Evolutionary conservation across 805 yeast genomes (phyloP).

Genomic region (Kuraishia floccosa): DNA sequence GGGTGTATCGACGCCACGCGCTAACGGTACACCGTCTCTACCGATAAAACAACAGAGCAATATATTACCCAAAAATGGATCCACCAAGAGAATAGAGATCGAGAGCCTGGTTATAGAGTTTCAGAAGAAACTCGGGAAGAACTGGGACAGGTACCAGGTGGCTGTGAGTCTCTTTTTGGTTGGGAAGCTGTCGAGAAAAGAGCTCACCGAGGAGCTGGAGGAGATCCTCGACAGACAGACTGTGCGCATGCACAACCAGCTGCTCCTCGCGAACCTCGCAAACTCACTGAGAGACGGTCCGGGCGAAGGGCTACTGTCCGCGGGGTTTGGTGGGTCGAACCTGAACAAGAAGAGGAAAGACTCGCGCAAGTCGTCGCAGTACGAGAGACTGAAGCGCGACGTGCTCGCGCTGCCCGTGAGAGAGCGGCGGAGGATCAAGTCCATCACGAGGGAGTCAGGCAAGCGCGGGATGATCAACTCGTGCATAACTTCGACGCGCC

Average conservation of each 20-base stretch:
- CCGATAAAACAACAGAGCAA: background rate
- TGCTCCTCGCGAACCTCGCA: slow-evolving; percentile 71
- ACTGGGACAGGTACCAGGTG: slow-evolving; percentile 83
- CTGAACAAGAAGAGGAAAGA: slow-evolving; percentile 37
- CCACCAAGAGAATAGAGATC: slow-evolving; percentile 38
- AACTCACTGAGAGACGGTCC: slow-evolving; percentile 76
- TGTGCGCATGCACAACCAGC: slow-evolving; percentile 67
- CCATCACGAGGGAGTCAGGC: slow-evolving; percentile 74
- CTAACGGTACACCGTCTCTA: slow-evolving; percentile 1
- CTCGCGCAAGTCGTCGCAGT: slow-evolving; percentile 51
- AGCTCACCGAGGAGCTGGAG: slow-evolving; percentile 48
- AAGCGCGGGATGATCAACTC: slow-evolving; percentile 67
- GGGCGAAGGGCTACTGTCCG: slow-evolving; percentile 33
- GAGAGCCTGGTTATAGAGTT: slow-evolving; percentile 61
- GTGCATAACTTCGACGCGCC: slow-evolving; percentile 56
- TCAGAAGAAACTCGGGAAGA: slow-evolving; percentile 59
- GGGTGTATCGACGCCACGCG: slow-evolving; percentile 1
- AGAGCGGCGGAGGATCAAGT: slow-evolving; percentile 78
- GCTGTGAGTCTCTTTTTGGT: slow-evolving; percentile 64
- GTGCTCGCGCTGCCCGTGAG: slow-evolving; percentile 76
- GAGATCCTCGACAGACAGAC: slow-evolving; percentile 41
- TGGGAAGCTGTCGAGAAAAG: slow-evolving; percentile 71
- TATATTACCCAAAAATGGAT: slow-evolving; percentile 1
- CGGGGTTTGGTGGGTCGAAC: slow-evolving; percentile 38
- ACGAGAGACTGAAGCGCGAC: slow-evolving; percentile 74